phyloP scores from a whole-genome alignment of 2,329 filamentous ascomycete species.

The Raffaelea ambrosiae region DNA sequence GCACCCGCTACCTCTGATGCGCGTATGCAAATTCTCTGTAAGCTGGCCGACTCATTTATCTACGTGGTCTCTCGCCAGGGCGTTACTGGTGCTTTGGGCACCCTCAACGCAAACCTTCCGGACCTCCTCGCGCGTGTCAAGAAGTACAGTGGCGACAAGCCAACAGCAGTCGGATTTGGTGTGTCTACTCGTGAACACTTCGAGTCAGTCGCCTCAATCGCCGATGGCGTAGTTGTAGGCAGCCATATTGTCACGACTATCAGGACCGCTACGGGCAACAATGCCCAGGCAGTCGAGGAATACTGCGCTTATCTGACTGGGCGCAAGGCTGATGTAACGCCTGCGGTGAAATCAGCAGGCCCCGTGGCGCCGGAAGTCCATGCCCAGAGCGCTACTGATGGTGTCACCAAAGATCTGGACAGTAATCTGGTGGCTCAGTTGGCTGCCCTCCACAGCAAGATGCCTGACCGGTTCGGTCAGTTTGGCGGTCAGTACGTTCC shows the following conservation, averaged over 20 bases:
- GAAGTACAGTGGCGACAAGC: constrained; percentile 82
- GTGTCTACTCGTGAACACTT: constrained; percentile 96
- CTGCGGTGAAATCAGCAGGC: constrained; percentile 44
- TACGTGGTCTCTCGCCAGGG: constrained; percentile 98
- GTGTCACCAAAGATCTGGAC: constrained; percentile 41
- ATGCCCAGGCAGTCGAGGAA: constrained; percentile 65
- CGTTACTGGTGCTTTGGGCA: constrained; percentile 83
- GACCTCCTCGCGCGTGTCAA: constrained; percentile 79
- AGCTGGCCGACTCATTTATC: constrained; percentile 96
- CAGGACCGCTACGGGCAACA: constrained; percentile 50
- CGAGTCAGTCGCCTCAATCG: constrained; percentile 69
- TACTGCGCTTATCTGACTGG: constrained; percentile 68
- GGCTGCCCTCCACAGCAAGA: constrained; percentile 69
- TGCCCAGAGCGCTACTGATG: constrained; percentile 44
- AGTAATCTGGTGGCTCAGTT: constrained; percentile 70
- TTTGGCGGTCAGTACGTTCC: constrained; percentile 97
- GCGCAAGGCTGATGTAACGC: constrained; percentile 22
- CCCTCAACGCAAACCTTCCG: constrained; percentile 72
- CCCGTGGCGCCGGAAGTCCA: constrained; percentile 51
- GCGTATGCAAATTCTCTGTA: constrained; percentile 92
- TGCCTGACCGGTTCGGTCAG: constrained; percentile 84
- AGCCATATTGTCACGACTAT: constrained; percentile 88
- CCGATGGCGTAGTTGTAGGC: constrained; percentile 93
- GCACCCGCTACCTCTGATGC: constrained; percentile 86
- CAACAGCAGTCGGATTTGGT: constrained; percentile 89